phyloP scores from a whole-genome alignment of 2,329 filamentous ascomycete genomes.

The Blastomyces parvus region DNA sequence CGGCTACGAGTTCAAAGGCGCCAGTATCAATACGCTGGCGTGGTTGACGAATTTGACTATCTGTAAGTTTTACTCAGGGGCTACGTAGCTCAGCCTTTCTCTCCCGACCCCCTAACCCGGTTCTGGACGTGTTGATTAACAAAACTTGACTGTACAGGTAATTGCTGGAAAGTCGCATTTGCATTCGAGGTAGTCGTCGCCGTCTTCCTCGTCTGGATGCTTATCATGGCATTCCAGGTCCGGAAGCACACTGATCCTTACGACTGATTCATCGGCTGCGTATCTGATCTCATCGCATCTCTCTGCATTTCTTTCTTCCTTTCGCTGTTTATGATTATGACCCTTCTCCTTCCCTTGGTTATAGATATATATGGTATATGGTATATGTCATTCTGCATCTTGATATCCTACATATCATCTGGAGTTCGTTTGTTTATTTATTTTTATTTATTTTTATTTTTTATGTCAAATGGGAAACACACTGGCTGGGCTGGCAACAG shows the following conservation, averaged over 20 bases:
- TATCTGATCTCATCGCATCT: not conserved
- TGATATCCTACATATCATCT: not conserved
- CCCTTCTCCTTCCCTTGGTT: not conserved
- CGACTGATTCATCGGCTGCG: not conserved
- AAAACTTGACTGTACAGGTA: constrained; percentile 31
- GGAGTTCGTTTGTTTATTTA: not conserved
- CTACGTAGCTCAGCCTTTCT: not conserved
- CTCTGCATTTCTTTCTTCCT: not conserved
- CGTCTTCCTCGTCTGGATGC: constrained; percentile 58
- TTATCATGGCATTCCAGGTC: constrained; percentile 52
- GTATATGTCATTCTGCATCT: not conserved
- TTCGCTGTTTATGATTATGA: not conserved
- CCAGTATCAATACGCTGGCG: constrained; percentile 48
- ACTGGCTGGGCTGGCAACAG: not conserved
- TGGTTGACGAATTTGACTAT: constrained; percentile 55
- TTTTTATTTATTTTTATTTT: not conserved
- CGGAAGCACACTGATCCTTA: constrained; percentile 19
- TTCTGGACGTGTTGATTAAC: constrained; percentile 13
- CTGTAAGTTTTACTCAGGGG: constrained; percentile 39
- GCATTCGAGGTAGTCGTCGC: constrained; percentile 54
- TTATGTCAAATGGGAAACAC: not conserved
- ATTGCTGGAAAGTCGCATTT: constrained; percentile 55
- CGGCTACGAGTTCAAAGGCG: constrained; percentile 37
- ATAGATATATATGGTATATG: not conserved
- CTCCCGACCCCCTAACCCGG: not conserved